Base-by-base conservation (phyloP, 345 rosid genomes). In the Populus tremula region DNA sequence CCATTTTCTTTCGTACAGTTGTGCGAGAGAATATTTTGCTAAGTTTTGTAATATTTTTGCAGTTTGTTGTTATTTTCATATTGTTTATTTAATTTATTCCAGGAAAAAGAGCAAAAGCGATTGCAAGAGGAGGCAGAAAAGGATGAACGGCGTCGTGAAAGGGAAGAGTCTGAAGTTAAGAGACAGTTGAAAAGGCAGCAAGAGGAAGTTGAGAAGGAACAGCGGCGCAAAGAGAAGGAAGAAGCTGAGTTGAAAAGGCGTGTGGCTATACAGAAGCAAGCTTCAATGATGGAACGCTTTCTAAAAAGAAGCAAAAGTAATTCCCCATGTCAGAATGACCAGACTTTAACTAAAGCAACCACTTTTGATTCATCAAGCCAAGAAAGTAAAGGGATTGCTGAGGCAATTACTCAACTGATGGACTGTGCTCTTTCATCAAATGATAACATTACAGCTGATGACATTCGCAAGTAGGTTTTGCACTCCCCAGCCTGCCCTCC, bases 271-370 rank as follows among this genome's bases (percentile, higher is more conserved):
- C 85, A 89, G 79, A 96, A 88, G 89, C 98, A 96, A 79, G 99
- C 97, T 74, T 96, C 97, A 45, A 78, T 93, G 33, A 92, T 96
- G 99, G 96, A 96, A 72, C 86, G 88, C 35, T 93, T 96, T 83
- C 92, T 92, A 35, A 93, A 90, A 78, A 88, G 86, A 76, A 82
- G 82, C 73, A 91, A 89, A 87, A 85, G 77, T 65, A 77, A 14
- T 76, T 80, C 89, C 38, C 67, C 77, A 10, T 23, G 76, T 74
- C 85, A 75, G 73, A 69, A 77, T 67, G 88, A 84, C 29, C 82
- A 53, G 78, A 72, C 85, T 76, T 83, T 85, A 12, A 41, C 69
- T 74, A 83, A 77, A 70, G 77, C 78, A 80, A 66, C 81, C 56
- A 69, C 54, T 31, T 45, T 80, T 53, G 71, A 10, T 39, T 76